Conservation (phyloP, 2,329 filamentous ascomycete genomes). For the Leptosphaerulina australis region DNA sequence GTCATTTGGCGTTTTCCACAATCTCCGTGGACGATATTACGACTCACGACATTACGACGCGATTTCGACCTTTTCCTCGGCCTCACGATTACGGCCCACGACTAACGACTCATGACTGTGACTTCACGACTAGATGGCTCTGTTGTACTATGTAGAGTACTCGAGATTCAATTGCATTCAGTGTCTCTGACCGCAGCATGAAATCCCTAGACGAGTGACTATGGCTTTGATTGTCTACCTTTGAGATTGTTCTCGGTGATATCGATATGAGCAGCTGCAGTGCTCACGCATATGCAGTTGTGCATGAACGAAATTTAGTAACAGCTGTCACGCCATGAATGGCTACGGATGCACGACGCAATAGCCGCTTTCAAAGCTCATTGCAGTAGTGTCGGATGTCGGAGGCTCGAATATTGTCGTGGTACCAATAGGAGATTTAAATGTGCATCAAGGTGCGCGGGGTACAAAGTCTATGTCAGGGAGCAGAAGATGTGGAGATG, state of each 20-base stretch:
- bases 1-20: not conserved
- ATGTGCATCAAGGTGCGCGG: not conserved
- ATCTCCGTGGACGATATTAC: not conserved
- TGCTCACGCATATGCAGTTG: slow-evolving; percentile 13
- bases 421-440: slow-evolving; percentile 7
- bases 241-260: not conserved
- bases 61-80: not conserved
- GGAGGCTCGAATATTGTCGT: slow-evolving; percentile 1
- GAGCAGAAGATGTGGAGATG: slow-evolving; percentile 22
- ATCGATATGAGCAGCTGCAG: slow-evolving; percentile 5
- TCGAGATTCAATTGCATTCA: slow-evolving; percentile 18
- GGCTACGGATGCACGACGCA: slow-evolving; percentile 21
- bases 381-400: slow-evolving; percentile 4
- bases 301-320: slow-evolving; percentile 26
- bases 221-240: too few species aligned
- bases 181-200: not conserved
- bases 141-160: slow-evolving; percentile 25
- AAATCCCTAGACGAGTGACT: not conserved
- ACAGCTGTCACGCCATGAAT: slow-evolving; percentile 39
- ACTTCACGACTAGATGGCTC: slow-evolving; percentile 13
- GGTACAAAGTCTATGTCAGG: not conserved
- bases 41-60: not conserved
- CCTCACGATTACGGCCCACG: slow-evolving; percentile 23
- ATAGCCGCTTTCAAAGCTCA: slow-evolving; percentile 3
- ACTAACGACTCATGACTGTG: slow-evolving; percentile 26